A percentile compares a stretch with the other conserved stretches of the same genome.
Evolutionary conservation across 1,284 basidiomycete species (phyloP).

Genomic region (Amylostereum areolatum): DNA sequence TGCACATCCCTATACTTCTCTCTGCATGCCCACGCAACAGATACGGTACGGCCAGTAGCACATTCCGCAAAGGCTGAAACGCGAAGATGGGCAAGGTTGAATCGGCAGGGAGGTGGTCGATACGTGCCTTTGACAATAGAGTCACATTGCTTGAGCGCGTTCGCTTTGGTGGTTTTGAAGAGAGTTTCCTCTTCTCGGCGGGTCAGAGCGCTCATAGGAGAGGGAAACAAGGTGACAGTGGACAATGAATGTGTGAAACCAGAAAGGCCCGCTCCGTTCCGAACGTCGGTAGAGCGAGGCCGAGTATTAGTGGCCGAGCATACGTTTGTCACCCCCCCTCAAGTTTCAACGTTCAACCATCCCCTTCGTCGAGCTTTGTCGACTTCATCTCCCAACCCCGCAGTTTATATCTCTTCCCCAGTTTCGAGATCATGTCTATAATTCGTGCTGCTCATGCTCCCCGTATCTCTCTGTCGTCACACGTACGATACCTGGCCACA

Average conservation of each 20-base stretch:
- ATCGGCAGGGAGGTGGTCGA: neutral
- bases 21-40: constrained; percentile 80
- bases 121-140: constrained; percentile 63
- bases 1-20: constrained; percentile 67
- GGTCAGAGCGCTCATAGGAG: constrained; percentile 76
- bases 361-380: no score
- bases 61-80: constrained; percentile 77
- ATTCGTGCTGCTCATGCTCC: constrained; percentile 16
- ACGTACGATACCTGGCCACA: constrained; percentile 49
- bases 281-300: no score
- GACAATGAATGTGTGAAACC: neutral
- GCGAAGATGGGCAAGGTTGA: constrained; percentile 4
- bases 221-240: constrained; percentile 1
- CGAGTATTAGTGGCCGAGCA: no score
- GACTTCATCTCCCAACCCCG: no score
- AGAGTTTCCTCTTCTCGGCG: constrained; percentile 85
- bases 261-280: no score
- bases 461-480: constrained; percentile 5
- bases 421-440: constrained; percentile 8
- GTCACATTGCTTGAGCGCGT: constrained; percentile 78
- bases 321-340: no score
- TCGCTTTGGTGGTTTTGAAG: constrained; percentile 74
- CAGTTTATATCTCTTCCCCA: no score
- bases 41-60: constrained; percentile 74
- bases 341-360: no score